These are phyloP conservation scores for Trichoderma virens DNA, from an alignment of 495 filamentous ascomycete genomes.

Conservation along the genomic window DNA sequence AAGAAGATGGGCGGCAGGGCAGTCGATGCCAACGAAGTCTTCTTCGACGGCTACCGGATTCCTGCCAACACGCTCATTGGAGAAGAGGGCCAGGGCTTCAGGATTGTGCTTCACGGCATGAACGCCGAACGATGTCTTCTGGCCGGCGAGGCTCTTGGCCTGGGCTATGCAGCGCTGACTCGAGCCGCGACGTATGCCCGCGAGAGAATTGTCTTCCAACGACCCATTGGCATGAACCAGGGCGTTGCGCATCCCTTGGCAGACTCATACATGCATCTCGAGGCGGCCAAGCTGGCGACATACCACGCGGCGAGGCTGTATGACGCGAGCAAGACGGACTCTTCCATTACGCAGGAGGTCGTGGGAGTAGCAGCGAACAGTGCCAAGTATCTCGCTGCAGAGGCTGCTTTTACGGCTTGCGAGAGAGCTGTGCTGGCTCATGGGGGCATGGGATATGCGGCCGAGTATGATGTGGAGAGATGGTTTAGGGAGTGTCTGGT, in stretches of 20 bases:
- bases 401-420: slow-evolving; percentile 69
- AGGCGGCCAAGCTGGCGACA: slow-evolving; percentile 69
- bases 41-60: slow-evolving; percentile 67
- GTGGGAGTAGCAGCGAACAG: slow-evolving; percentile 69
- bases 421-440: slow-evolving; percentile 59
- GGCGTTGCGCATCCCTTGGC: slow-evolving; percentile 69
- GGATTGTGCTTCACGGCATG: slow-evolving; percentile 74
- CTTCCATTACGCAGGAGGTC: slow-evolving; percentile 47
- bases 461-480: slow-evolving; percentile 72
- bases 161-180: slow-evolving; percentile 65
- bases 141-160: slow-evolving; percentile 67
- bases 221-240: slow-evolving; percentile 68
- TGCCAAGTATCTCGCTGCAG: slow-evolving; percentile 72
- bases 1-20: slow-evolving; percentile 76
- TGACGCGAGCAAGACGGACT: slow-evolving; percentile 49
- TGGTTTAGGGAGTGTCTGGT: slow-evolving; percentile 69
- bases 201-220: slow-evolving; percentile 60
- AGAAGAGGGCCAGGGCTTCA: slow-evolving; percentile 63
- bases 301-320: slow-evolving; percentile 73
- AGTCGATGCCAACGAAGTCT: slow-evolving; percentile 77
- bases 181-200: slow-evolving; percentile 59
- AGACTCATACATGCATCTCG: slow-evolving; percentile 66
- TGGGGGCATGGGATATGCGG: slow-evolving; percentile 72
- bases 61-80: slow-evolving; percentile 56
- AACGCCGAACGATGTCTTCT: slow-evolving; percentile 74